A percentile compares a stretch with the other conserved stretches of the same genome.
phyloP scores from a whole-genome alignment of 192 early-diverging fungal species.

The Pilaira anomala region DNA sequence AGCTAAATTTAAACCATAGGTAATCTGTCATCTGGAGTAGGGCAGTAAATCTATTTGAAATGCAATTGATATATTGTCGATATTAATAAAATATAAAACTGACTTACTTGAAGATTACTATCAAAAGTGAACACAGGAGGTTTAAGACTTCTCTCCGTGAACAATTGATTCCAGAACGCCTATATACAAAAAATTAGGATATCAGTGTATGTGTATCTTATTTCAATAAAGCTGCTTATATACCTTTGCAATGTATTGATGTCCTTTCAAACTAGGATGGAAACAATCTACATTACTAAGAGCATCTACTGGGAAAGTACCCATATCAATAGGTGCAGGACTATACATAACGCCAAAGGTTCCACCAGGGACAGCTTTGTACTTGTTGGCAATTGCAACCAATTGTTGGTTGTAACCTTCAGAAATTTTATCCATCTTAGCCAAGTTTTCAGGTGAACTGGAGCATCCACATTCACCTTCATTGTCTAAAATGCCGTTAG shows the following conservation, averaged over 20 bases:
- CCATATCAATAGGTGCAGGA: constrained; percentile 9
- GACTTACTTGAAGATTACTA: constrained; percentile 14
- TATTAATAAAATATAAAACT: neutral
- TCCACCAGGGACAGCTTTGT: constrained; percentile 7
- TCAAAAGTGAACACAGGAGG: constrained; percentile 14
- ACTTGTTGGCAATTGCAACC: constrained; percentile 13
- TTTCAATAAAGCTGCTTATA: neutral
- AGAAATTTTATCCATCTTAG: constrained; percentile 20
- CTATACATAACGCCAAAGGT: constrained; percentile 22
- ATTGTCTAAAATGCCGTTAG: constrained; percentile 9
- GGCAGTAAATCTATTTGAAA: constrained; percentile 14
- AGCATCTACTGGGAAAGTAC: constrained; percentile 13
- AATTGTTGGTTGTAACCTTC: constrained; percentile 25
- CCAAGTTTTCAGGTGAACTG: neutral
- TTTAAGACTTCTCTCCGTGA: constrained; percentile 6
- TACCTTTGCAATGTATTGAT: constrained; percentile 28
- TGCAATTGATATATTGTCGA: too few relatives aligned
- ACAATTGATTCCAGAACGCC: constrained; percentile 25
- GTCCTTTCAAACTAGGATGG: constrained; percentile 22
- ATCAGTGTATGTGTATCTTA: neutral
- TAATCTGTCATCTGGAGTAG: constrained; percentile 15
- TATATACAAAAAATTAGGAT: neutral
- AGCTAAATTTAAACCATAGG: neutral
- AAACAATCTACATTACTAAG: constrained; percentile 26
- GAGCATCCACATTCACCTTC: constrained; percentile 15